phyloP scores from a whole-genome alignment of 208 protist genomes.

The Crithidia acanthocephali region DNA sequence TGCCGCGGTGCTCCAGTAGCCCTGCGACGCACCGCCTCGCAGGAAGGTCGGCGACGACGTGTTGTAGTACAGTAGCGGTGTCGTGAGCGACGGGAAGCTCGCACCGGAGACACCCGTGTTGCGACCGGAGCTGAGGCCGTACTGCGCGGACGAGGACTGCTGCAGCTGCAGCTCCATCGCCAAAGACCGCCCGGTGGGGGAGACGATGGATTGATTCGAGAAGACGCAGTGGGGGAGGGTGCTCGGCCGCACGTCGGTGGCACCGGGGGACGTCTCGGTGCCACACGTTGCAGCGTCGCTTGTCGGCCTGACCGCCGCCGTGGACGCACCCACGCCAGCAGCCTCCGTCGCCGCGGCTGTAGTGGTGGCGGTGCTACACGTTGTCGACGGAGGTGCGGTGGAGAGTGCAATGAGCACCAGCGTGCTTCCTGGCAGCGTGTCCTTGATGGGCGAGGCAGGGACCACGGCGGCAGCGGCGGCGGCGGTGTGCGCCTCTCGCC shows the following conservation, averaged over 20 bases:
- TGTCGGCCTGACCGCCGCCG: too few relatives aligned
- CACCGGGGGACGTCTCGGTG: not conserved
- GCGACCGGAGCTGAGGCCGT: constrained; percentile 9
- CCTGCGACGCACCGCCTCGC: not conserved
- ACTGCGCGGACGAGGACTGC: constrained; percentile 5
- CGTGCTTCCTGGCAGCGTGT: not conserved
- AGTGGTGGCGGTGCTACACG: not conserved
- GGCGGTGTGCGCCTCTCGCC: not conserved
- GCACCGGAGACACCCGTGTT: not conserved
- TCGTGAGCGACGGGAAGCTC: constrained; percentile 7
- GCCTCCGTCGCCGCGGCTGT: not conserved
- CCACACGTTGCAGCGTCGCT: not conserved
- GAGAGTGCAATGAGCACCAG: constrained; percentile 1
- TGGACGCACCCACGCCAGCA: too few relatives aligned
- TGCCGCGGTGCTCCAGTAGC: not conserved
- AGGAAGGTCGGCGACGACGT: not conserved
- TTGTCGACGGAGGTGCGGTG: not conserved
- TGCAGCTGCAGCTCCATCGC: not conserved
- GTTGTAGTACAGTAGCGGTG: not conserved
- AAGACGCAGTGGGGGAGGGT: not conserved
- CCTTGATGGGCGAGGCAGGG: too few relatives aligned
- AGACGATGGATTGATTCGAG: constrained; percentile 5
- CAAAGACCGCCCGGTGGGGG: not conserved
- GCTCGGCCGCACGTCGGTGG: not conserved
- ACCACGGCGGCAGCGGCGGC: not conserved